Evolutionary conservation across 805 yeast species (phyloP), one percentile per base, ranked within the genome.

Genomic region (Starmerella scarabaei): DNA sequence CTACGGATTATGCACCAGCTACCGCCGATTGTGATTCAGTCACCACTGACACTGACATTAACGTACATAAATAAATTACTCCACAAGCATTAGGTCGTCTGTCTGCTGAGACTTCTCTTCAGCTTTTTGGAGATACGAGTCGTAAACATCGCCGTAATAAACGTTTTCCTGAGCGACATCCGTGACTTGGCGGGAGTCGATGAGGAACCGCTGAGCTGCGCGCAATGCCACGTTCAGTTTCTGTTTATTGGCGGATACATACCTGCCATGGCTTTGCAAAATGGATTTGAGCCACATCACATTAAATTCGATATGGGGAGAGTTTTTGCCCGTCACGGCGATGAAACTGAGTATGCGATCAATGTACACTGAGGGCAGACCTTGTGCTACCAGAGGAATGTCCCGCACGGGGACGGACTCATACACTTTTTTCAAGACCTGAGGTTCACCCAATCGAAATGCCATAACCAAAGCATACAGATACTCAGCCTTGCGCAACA

Each of bases 401-500:
- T 85, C 93, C 3, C 65, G 63, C n/a, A 71, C 55, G 2, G 91
- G 88, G 8, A 86, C 67, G 4, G 69, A 53, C 56, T 84, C 94
- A 56, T 76, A 82, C 0, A 82, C 80, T 44, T 68, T 68, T 45
- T 77, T 77, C 20, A 86, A 73, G 39, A 91, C 63, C 51, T 77
- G 72, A 9, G 61, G 63, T 56, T 91, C 98, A 56, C 91, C 91
- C 44, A 91, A 68, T 59, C 98, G 70, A 69, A 91, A 85, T 0
- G 96, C 74, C 96, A 91, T 85, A 12, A 86, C 81, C 42, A 88
- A 61, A 0, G 96, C 88, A 30, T 73, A 72, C 51, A 86, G 63
- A 57, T 75, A 83, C 39, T 75, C 78, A 39, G 67, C 67, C 36
- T 75, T 78, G 6, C 62, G 49, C 31, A 86, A 62, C 5, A 75